Conservation (phyloP, 345 rosid genomes). For the Rhodomyrtus tomentosa region DNA sequence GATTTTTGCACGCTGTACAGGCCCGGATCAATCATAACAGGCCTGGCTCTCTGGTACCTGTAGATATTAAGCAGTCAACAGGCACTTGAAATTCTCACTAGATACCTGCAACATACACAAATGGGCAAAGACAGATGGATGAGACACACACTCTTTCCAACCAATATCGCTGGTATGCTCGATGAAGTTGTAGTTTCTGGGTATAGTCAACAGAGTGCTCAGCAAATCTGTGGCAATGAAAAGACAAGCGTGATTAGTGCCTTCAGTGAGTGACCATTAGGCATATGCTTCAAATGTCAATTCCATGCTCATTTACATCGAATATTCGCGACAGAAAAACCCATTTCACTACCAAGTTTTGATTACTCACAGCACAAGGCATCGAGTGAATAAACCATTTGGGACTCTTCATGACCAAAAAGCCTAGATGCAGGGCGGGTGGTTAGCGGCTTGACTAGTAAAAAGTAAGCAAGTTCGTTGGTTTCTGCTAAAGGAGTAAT, state of each 20-base stretch:
- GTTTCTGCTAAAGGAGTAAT: background rate
- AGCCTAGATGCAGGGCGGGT: background rate
- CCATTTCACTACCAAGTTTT: background rate
- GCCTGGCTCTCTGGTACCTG: constrained; percentile 60
- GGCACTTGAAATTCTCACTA: background rate
- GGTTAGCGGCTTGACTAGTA: background rate
- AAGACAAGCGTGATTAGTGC: background rate
- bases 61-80: background rate
- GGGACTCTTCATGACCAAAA: background rate
- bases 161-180: constrained; percentile 86
- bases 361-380: background rate
- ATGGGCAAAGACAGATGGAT: background rate
- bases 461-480: background rate
- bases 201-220: constrained; percentile 38
- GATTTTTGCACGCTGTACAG: constrained; percentile 41
- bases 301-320: background rate
- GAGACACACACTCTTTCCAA: constrained; percentile 70
- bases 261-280: background rate
- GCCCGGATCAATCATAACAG: constrained; percentile 65
- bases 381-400: background rate
- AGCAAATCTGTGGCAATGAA: constrained; percentile 48
- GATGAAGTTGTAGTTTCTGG: constrained; percentile 56
- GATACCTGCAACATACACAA: background rate
- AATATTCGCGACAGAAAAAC: background rate
- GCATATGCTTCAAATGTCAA: background rate